Base-by-base conservation (phyloP, 257 asterid species). In the Verbascum thapsus region DNA sequence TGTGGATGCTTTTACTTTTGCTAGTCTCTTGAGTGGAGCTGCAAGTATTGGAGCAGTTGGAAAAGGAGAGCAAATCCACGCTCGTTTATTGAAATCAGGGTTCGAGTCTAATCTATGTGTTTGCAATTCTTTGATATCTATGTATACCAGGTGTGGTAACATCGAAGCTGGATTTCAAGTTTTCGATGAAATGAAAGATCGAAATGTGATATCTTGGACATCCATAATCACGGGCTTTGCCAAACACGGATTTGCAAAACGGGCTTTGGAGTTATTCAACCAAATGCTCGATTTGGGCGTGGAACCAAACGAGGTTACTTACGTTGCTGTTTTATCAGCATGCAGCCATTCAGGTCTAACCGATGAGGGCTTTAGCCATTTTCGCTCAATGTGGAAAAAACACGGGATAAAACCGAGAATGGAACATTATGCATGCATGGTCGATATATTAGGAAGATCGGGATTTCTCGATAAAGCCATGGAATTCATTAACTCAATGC, bases 361-460 rank as follows among this genome's bases (percentile, higher is more conserved):
- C 11, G 80, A 85, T 0, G 87, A 81, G 47, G 97, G 94, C 58
- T 80, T 91, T 95, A 72, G 72, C 18, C 80, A 89, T 72, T 92
- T 87, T 26, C 45, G 74, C 12, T 70, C 79, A 5, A 92, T 89
- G 97, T 64, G 58, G 49, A 71, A 44, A 43, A 76, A 83, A 22
- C 91, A 83, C 6, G 78, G 91, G 12, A 77, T 85, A 59, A 75
- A 61, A 58, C 99, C 94, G 6, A 82, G 88, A 64, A 89, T 92
- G 95, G 99, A 87, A 67, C 99, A 89, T 45, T 87, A 83, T 58
- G 94, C 97, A 1, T 89, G 99, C 70, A 82, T 92, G 91, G 97
- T 89, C 64, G 99, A 92, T 72, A 47, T 85, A 55, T 70, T 89
- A 59, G 91, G 96, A 53, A 78, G 99, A 67, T 79, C 85, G 0